Percentiles rank a stretch among this genome's conserved stretches.
Evolutionary conservation across 1,139 yeast species (phyloP).

Genomic region (Wickerhamomyces sp.): DNA sequence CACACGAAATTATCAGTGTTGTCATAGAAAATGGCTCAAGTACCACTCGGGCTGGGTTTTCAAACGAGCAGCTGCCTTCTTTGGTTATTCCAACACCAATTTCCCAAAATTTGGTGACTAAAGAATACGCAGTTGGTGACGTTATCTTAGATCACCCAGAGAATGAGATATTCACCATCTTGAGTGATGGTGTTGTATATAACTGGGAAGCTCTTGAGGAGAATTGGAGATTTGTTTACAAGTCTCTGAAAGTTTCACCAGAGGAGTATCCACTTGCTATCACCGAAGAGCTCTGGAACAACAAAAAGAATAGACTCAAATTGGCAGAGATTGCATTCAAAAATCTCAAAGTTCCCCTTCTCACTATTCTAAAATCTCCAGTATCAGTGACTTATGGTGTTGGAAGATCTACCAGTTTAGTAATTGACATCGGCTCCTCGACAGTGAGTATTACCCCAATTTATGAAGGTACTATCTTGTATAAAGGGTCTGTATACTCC

Average conservation of each 20-base stretch:
- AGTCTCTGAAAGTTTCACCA: slow-evolving; percentile 39
- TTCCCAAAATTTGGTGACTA: slow-evolving; percentile 28
- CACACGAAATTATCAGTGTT: slow-evolving; percentile 43
- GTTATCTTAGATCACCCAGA: slow-evolving; percentile 36
- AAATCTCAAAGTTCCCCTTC: slow-evolving; percentile 57
- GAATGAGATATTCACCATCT: slow-evolving; percentile 54
- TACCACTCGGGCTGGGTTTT: slow-evolving; percentile 66
- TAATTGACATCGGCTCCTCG: slow-evolving; percentile 63
- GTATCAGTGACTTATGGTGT: slow-evolving; percentile 64
- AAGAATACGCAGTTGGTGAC: slow-evolving; percentile 47
- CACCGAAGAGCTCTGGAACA: slow-evolving; percentile 62
- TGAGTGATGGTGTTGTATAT: slow-evolving; percentile 61
- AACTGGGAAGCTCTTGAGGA: slow-evolving; percentile 57
- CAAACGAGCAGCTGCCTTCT: slow-evolving; percentile 59
- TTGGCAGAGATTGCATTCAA: slow-evolving; percentile 63
- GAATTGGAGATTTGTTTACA: slow-evolving; percentile 56
- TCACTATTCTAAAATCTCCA: slow-evolving; percentile 66
- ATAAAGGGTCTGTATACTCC: slow-evolving; percentile 54
- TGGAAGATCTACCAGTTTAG: slow-evolving; percentile 63
- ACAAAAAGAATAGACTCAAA: slow-evolving; percentile 43
- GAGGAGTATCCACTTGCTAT: slow-evolving; percentile 58
- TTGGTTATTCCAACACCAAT: slow-evolving; percentile 55
- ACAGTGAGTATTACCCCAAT: slow-evolving; percentile 64
- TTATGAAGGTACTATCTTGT: slow-evolving; percentile 61
- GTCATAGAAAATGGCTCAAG: slow-evolving; percentile 68